Conservation (phyloP, 345 rosid species). For the Dipteronia dyeriana region DNA sequence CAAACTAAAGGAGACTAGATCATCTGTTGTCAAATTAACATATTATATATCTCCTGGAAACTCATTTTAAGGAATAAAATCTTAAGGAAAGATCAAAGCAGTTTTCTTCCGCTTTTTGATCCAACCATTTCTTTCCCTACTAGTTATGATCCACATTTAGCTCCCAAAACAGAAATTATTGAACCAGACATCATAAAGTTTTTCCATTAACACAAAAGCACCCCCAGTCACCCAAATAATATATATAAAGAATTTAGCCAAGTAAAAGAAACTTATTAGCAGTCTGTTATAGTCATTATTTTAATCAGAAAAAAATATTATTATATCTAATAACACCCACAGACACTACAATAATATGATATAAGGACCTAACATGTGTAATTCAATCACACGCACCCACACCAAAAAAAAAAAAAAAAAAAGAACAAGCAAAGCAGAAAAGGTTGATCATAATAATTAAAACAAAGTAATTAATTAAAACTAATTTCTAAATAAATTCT, state of each 20-base stretch:
- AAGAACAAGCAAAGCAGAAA: conserved; percentile 9
- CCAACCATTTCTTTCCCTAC: background rate
- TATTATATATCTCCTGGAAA: background rate
- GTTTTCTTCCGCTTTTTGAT: background rate
- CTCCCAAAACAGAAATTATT: background rate
- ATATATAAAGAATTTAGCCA: background rate
- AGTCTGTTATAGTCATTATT: background rate
- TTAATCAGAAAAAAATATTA: background rate
- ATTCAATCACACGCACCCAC: background rate
- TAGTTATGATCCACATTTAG: background rate
- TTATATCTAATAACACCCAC: background rate
- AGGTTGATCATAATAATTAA: background rate
- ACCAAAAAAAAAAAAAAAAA: background rate
- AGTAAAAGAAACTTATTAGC: background rate
- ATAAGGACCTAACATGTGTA: background rate
- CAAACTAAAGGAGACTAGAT: background rate
- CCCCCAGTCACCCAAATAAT: background rate
- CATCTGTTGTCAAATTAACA: background rate
- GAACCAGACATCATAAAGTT: background rate
- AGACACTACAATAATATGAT: background rate
- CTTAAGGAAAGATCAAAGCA: background rate
- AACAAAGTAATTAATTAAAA: background rate
- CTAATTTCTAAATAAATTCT: background rate
- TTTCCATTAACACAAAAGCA: background rate
- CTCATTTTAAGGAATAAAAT: background rate